Percentiles rank a stretch among this genome's conserved stretches.
Conservation (phyloP, 192 early-diverging fungal species). For the Linnemannia exigua region DNA sequence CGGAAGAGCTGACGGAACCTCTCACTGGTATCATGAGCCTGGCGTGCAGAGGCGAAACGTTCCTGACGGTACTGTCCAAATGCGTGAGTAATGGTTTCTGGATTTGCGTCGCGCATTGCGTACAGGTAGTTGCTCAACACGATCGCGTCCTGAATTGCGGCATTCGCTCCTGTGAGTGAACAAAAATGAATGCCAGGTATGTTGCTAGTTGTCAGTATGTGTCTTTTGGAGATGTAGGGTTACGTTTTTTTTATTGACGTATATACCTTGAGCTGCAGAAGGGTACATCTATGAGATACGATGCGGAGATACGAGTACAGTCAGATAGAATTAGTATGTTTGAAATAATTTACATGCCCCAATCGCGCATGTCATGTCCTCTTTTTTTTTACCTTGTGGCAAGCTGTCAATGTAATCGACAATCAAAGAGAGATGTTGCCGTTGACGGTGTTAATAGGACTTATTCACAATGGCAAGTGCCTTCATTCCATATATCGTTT, state of each 20-base stretch:
- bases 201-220: neutral
- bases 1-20: constrained; percentile 15
- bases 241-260: neutral
- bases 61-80: constrained; percentile 11
- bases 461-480: no score
- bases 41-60: neutral
- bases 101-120: neutral
- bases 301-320: neutral
- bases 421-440: neutral
- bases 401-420: neutral
- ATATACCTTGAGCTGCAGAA: constrained; percentile 18
- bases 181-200: neutral
- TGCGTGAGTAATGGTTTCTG: neutral
- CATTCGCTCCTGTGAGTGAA: constrained; percentile 14
- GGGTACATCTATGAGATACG: constrained; percentile 4
- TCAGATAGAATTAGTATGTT: neutral
- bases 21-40: constrained; percentile 17
- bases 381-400: constrained; percentile 23
- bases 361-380: neutral
- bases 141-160: constrained; percentile 23
- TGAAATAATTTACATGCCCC: no score
- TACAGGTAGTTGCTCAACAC: constrained; percentile 13
- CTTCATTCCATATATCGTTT: no score
- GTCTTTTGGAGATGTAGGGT: neutral
- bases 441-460: no score